phyloP scores from a whole-genome alignment of 768 basidiomycete species.

The Amanita molliuscula region DNA sequence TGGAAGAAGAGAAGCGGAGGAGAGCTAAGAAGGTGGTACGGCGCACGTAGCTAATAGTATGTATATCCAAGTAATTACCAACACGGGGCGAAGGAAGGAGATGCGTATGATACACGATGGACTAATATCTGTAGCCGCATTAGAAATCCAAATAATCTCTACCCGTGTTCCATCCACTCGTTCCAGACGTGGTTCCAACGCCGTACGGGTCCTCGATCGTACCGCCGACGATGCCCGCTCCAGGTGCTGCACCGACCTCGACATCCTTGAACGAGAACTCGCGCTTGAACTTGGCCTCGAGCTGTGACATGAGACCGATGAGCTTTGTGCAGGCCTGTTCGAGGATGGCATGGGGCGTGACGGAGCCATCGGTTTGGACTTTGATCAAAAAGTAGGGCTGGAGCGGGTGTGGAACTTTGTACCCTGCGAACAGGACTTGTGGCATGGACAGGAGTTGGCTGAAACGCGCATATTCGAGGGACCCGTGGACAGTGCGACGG shows the following conservation, averaged over 20 bases:
- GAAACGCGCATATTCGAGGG: neutral
- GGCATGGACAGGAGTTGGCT: slow-evolving; percentile 90
- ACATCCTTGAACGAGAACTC: slow-evolving; percentile 76
- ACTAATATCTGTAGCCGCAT: neutral
- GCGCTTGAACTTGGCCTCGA: slow-evolving; percentile 71
- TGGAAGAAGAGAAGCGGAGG: slow-evolving; percentile 29
- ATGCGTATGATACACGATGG: too few species aligned
- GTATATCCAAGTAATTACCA: too few species aligned
- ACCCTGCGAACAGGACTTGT: slow-evolving; percentile 89
- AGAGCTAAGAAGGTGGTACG: slow-evolving; percentile 15
- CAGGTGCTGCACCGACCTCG: slow-evolving; percentile 28
- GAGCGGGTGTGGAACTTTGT: slow-evolving; percentile 95
- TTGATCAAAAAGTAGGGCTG: slow-evolving; percentile 93
- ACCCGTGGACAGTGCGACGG: neutral
- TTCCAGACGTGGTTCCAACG: slow-evolving; percentile 14
- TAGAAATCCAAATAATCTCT: slow-evolving; percentile 50
- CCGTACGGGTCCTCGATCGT: slow-evolving; percentile 35
- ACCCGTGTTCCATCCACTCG: slow-evolving; percentile 32
- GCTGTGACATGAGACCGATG: slow-evolving; percentile 55
- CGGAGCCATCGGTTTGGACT: slow-evolving; percentile 85
- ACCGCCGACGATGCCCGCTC: neutral
- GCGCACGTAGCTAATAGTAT: too few species aligned
- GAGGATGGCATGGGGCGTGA: slow-evolving; percentile 74
- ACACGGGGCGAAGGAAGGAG: too few species aligned
- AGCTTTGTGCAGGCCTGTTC: slow-evolving; percentile 79